A percentile compares a stretch with the other conserved stretches of the same genome.
These are phyloP conservation scores for Trichoderma brevicompactum DNA, from an alignment of 2,329 filamentous ascomycete genomes.

Conservation along the genomic window DNA sequence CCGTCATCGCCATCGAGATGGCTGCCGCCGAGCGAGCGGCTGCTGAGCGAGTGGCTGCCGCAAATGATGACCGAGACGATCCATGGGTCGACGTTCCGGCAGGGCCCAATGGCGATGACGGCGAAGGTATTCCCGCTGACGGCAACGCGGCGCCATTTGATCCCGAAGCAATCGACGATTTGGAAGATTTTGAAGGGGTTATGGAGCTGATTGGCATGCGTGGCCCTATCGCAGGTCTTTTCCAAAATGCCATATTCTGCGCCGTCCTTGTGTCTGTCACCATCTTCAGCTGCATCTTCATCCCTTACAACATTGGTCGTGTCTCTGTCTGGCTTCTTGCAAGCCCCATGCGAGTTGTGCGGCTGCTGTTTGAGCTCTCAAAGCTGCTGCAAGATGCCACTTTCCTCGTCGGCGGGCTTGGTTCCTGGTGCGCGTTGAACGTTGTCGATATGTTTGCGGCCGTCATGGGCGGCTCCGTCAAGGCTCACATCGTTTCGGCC, in stretches of 20 bases:
- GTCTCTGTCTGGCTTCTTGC: slow-evolving; percentile 78
- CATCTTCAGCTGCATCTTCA: slow-evolving; percentile 81
- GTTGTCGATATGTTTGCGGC: slow-evolving; percentile 45
- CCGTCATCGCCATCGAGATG: background rate
- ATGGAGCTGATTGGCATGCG: slow-evolving; percentile 97
- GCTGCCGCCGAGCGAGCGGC: background rate
- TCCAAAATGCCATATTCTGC: slow-evolving; percentile 96
- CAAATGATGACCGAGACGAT: slow-evolving; percentile 59
- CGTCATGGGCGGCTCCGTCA: slow-evolving; percentile 41
- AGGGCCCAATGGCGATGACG: slow-evolving; percentile 42
- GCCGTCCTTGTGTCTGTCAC: slow-evolving; percentile 87
- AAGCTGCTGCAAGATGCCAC: slow-evolving; percentile 78
- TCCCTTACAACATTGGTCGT: slow-evolving; percentile 91
- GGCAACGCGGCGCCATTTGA: slow-evolving; percentile 67
- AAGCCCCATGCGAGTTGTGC: slow-evolving; percentile 77
- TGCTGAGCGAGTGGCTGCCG: slow-evolving; percentile 28
- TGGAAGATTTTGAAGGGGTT: slow-evolving; percentile 93
- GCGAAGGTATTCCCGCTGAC: slow-evolving; percentile 48
- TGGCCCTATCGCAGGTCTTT: slow-evolving; percentile 82
- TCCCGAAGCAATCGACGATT: slow-evolving; percentile 76
- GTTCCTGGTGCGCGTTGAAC: slow-evolving; percentile 50
- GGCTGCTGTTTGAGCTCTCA: slow-evolving; percentile 72
- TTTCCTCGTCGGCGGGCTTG: slow-evolving; percentile 65
- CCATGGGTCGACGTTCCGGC: slow-evolving; percentile 39
- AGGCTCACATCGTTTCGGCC: slow-evolving; percentile 38